Evolutionary conservation across 2,329 filamentous ascomycete genomes (phyloP), one percentile per base, ranked within the genome.

Genomic region (Hymenoscyphus occultus): DNA sequence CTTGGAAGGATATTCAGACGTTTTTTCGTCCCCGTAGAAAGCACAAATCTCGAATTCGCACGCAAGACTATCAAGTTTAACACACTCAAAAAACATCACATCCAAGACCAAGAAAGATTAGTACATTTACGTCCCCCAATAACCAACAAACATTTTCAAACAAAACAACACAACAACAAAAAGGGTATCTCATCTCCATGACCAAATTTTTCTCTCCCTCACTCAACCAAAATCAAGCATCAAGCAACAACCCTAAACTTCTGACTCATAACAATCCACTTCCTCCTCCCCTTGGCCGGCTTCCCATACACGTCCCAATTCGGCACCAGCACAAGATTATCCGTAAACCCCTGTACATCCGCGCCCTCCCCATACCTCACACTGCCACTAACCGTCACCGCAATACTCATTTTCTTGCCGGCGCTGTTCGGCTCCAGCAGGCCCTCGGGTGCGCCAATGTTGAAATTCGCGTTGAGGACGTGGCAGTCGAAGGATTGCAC

Each of bases 281-380:
- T 81, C 73, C 82, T 84, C 62, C 81, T 72, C 1, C 81, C 81
- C 65, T 83, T 82, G 2, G 82, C 76, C 42, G 84, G 82, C 68
- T 85, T 86, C 63, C 78, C 80, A 69, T 83, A 80, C 0, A 81
- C 78, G 69, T 88, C 84, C 84, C 86, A 84, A 77, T 92, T 91
- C 7, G 93, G 92, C 45, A 94, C 90, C 63, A 97, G 80, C 31
- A 96, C 84, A 75, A 96, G 89, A 0, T 84, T 89, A 76, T 97
- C 93, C 72, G 87, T 90, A 76, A 96, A 96, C 42, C 86, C 86
- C 70, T 86, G 86, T 76, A 86, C 83, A 14, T 84, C 84, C 14
- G 85, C 84, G 59, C 66, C 40, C 64, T 67, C 65, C 86, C 84
- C 59, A 88, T 90, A 89, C 69, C 86, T 84, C 45, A 96, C 86